Base-by-base conservation (phyloP, 1,139 yeast genomes). In the Kurtzmaniella quercitrusa region DNA sequence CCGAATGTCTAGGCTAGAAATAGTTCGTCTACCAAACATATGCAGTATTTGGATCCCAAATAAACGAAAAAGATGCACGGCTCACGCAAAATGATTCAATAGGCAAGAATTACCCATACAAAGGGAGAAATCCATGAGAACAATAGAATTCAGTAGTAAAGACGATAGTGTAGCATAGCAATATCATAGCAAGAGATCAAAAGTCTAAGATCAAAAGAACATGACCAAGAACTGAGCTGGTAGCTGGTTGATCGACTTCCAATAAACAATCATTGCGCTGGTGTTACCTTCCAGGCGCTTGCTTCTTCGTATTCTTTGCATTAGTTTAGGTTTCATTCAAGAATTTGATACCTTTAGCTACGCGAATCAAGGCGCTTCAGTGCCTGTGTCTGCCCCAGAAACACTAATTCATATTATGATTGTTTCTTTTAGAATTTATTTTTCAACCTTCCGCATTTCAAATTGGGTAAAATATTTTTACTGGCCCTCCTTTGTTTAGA, bases 51-150 rank as follows among this genome's bases (percentile, higher is more conserved):
- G 14, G n/a, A 4, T 27, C 14, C 12, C 31, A 27, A 27, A 27
- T 27, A 27, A 10, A 6, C 14, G 31, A n/a, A 27, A 23, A 27
- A 7, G 31, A 10, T 27, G 31, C 31, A 27, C 31, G 31, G 31
- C 31, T 27, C 31, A 27, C 31, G 31, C 31, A 27, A 27, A 27
- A n/a, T n/a, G n/a, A n/a, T n/a, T n/a, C n/a, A n/a, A n/a, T n/a
- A n/a, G n/a, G n/a, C n/a, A n/a, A n/a, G n/a, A n/a, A n/a, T n/a
- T n/a, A n/a, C n/a, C n/a, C n/a, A n/a, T n/a, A n/a, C n/a, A n/a
- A n/a, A n/a, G n/a, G n/a, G n/a, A n/a, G n/a, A n/a, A n/a, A n/a
- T 8, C 23, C 8, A 21, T 21, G 4, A 8, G 4, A 21, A 21
- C 23, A 21, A 21, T 21, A 21, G 23, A 21, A 21, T 21, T 21